Conservation (phyloP, 148 eudicot genomes). For the Rheum nobile region DNA sequence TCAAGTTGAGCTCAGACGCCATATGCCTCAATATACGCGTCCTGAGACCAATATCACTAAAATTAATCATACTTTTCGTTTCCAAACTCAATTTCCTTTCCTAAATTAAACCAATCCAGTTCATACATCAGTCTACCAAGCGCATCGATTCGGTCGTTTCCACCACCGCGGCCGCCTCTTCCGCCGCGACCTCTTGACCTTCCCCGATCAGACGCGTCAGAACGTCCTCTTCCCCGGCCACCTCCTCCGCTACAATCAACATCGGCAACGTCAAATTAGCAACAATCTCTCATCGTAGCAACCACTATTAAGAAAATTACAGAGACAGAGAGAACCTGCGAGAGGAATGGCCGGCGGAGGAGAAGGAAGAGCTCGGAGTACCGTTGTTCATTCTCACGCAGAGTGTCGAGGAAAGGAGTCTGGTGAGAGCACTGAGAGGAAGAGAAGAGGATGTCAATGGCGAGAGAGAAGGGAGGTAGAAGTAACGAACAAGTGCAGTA, state of each 20-base stretch:
- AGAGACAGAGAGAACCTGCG: conserved; percentile 21
- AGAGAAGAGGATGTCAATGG: not conserved
- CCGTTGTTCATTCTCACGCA: not conserved
- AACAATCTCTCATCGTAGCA: not conserved
- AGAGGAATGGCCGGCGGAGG: conserved; percentile 16
- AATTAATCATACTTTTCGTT: not conserved
- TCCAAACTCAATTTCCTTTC: not conserved
- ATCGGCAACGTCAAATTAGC: not conserved
- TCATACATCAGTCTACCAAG: conserved; percentile 83
- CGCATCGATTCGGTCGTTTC: conserved; percentile 58
- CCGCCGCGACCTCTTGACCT: conserved; percentile 47
- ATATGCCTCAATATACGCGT: conserved; percentile 74
- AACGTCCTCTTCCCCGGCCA: conserved; percentile 40
- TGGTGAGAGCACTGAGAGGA: not conserved
- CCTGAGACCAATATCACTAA: conserved; percentile 22
- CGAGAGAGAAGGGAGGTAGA: not conserved
- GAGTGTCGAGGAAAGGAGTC: not conserved
- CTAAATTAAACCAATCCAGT: not conserved
- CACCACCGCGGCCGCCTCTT: conserved; percentile 29
- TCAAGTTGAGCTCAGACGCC: conserved; percentile 66
- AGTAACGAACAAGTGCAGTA: not conserved
- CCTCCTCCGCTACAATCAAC: conserved; percentile 16
- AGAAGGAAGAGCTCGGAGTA: conserved; percentile 15
- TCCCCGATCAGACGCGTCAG: conserved; percentile 19
- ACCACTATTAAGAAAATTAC: not conserved